Evolutionary conservation across 2,329 filamentous ascomycete genomes (phyloP).

Genomic region (Neodidymelliopsis sp.): DNA sequence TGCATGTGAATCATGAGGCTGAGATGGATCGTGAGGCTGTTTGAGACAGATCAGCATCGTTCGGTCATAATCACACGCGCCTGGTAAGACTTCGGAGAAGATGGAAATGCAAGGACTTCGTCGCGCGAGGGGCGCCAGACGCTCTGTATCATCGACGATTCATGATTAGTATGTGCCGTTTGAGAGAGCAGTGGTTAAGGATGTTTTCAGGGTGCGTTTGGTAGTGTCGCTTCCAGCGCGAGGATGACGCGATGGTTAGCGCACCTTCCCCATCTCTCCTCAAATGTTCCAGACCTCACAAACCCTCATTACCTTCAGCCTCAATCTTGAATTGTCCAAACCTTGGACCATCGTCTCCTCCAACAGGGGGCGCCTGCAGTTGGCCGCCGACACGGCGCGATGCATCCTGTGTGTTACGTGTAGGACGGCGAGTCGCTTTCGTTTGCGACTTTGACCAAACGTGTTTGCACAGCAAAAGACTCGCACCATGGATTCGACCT

Average conservation of each 20-base stretch:
- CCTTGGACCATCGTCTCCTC: background rate
- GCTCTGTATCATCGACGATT: too few relatives aligned
- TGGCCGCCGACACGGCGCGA: background rate
- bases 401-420: conserved; percentile 3
- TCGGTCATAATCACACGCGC: conserved; percentile 6
- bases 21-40: background rate
- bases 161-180: too few relatives aligned
- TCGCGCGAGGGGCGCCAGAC: too few relatives aligned
- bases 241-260: conserved; percentile 4
- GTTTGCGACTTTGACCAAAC: background rate
- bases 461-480: too few relatives aligned
- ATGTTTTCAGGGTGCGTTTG: background rate
- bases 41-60: conserved; percentile 5
- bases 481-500: too few relatives aligned
- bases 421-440: background rate
- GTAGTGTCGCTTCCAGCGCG: background rate
- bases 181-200: background rate
- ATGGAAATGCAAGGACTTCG: too few relatives aligned
- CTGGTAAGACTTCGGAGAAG: conserved; percentile 4
- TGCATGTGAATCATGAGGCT: conserved; percentile 14
- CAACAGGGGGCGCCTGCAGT: background rate
- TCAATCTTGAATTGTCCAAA: conserved; percentile 2
- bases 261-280: conserved; percentile 8
- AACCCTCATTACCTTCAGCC: conserved; percentile 6
- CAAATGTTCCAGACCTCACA: background rate